These are phyloP conservation scores for Mortierella polycephala DNA, from an alignment of 371 early-diverging fungal genomes.

Conservation along the genomic window DNA sequence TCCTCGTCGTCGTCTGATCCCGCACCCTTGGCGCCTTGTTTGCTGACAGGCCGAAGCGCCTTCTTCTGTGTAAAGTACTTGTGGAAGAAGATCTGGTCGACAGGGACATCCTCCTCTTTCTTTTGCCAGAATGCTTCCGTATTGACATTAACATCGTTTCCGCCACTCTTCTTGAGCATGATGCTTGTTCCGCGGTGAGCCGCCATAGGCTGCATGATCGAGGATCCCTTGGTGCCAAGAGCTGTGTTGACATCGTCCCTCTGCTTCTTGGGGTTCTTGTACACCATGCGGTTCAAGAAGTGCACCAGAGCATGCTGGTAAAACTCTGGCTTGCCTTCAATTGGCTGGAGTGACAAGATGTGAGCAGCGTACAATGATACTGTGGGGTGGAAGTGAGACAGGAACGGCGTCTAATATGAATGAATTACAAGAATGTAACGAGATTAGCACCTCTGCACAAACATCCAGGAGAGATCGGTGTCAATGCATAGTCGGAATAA, in stretches of 20 bases:
- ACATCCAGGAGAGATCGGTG: not conserved
- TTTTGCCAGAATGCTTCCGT: conserved; percentile 70
- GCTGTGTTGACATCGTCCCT: conserved; percentile 51
- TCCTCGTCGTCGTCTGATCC: conserved; percentile 57
- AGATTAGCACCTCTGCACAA: not conserved
- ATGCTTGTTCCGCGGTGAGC: conserved; percentile 47
- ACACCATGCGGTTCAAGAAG: conserved; percentile 96
- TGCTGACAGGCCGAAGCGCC: conserved; percentile 34
- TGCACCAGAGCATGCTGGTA: conserved; percentile 91
- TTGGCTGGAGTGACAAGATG: conserved; percentile 76
- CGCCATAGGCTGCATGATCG: conserved; percentile 72
- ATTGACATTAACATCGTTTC: conserved; percentile 62
- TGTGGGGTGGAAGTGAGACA: conserved; percentile 92
- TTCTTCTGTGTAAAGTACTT: conserved; percentile 78
- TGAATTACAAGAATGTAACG: not conserved
- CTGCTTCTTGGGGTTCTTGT: conserved; percentile 92
- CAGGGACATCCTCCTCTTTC: conserved; percentile 67
- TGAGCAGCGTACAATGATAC: conserved; percentile 82
- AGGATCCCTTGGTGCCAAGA: conserved; percentile 60
- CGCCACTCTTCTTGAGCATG: conserved; percentile 56
- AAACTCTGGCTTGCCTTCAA: conserved; percentile 83
- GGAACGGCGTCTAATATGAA: conserved; percentile 65
- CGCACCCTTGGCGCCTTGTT: conserved; percentile 55
- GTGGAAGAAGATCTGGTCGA: conserved; percentile 86
- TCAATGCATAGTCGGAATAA: not conserved